Percentiles rank a stretch among this genome's conserved stretches.
These are phyloP conservation scores for Arthrocladium fulminans DNA, from an alignment of 2,329 filamentous ascomycete genomes.

Conservation along the genomic window DNA sequence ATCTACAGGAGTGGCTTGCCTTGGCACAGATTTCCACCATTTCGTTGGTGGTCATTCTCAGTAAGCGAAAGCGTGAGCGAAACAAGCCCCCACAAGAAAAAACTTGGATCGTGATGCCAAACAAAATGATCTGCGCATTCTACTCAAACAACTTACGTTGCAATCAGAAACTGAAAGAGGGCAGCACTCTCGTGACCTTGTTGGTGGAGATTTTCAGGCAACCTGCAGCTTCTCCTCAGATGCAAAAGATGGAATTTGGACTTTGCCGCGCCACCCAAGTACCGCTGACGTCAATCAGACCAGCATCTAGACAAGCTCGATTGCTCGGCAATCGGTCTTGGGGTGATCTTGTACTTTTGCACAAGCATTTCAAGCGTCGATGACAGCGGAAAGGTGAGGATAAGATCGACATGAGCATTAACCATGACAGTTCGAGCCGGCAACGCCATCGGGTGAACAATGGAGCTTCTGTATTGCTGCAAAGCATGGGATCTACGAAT, in stretches of 20 bases:
- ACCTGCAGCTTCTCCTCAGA: background rate
- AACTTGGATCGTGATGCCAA: no score
- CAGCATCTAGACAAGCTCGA: background rate
- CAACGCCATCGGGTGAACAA: no score
- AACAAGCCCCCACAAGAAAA: background rate
- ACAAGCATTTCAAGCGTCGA: background rate
- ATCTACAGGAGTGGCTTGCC: constrained; percentile 6
- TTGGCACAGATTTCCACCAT: background rate
- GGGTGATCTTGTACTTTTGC: background rate
- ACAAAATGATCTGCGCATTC: no score
- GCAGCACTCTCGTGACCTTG: background rate
- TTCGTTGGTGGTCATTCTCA: background rate
- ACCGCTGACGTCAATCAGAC: background rate
- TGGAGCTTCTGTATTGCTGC: no score
- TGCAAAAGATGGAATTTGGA: background rate
- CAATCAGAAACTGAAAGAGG: no score
- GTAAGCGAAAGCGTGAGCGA: background rate
- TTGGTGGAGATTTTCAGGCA: background rate
- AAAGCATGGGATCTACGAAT: background rate
- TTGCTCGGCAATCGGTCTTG: background rate
- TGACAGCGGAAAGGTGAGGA: background rate
- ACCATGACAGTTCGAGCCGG: no score
- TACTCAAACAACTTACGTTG: no score
- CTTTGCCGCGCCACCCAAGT: background rate
- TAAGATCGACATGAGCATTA: no score